These are phyloP conservation scores for Mortierella sp. DNA, from an alignment of 371 early-diverging fungal species.

Conservation along the genomic window DNA sequence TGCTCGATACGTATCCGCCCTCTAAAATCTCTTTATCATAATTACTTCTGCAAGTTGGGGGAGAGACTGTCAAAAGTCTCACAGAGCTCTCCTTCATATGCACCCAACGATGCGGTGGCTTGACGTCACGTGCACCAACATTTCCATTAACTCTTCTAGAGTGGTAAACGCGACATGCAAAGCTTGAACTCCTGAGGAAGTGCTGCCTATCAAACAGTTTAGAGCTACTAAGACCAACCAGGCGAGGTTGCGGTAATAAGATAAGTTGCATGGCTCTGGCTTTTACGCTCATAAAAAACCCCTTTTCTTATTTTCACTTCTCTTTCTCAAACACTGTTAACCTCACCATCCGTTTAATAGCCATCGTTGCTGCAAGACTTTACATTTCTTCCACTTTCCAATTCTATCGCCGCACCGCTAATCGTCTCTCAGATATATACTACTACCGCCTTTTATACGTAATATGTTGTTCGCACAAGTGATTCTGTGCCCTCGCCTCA, in stretches of 20 bases:
- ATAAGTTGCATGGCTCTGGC: background rate
- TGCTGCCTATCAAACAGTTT: too few relatives aligned
- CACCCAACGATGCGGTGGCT: conserved; percentile 14
- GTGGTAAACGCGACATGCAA: background rate
- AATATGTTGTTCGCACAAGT: conserved; percentile 1
- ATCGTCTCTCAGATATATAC: background rate
- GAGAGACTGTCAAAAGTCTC: conserved; percentile 31
- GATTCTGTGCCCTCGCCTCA: background rate
- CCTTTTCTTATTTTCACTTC: background rate
- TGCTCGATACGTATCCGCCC: background rate
- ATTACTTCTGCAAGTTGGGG: conserved; percentile 33
- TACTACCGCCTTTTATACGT: background rate
- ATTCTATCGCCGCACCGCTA: background rate
- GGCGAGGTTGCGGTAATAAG: too few relatives aligned
- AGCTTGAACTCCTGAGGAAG: background rate
- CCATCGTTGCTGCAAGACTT: background rate
- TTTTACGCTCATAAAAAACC: background rate
- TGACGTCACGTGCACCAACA: conserved; percentile 5
- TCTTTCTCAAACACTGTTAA: background rate
- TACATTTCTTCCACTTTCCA: background rate
- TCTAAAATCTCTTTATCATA: conserved; percentile 15
- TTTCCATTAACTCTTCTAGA: background rate
- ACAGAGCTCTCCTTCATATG: conserved; percentile 12
- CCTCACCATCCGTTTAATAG: background rate
- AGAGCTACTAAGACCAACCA: background rate